phyloP scores from a whole-genome alignment of 805 yeast genomes.

The Schizosaccharomyces octosporus region DNA sequence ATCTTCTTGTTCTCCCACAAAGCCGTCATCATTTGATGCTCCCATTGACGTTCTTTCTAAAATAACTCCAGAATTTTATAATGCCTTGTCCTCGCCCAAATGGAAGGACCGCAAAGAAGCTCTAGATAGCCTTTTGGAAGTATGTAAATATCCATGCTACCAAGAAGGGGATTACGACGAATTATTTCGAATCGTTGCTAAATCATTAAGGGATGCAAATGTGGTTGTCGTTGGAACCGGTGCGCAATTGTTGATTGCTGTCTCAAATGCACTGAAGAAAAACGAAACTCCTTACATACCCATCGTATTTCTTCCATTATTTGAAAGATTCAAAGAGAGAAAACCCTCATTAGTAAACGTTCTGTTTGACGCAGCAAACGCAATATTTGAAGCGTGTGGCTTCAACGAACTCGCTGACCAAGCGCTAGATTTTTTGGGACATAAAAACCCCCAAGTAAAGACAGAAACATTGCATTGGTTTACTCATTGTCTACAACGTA shows the following conservation, averaged over 20 bases:
- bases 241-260: constrained; percentile 18
- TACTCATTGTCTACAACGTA: constrained; percentile 32
- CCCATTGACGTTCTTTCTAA: constrained; percentile 42
- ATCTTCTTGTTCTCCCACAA: neutral
- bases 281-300: constrained; percentile 31
- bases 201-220: constrained; percentile 67
- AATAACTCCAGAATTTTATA: constrained; percentile 37
- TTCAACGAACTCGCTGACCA: constrained; percentile 33
- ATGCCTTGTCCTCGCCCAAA: constrained; percentile 32
- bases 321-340: constrained; percentile 75
- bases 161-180: constrained; percentile 33
- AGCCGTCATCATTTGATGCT: constrained; percentile 45
- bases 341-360: constrained; percentile 56
- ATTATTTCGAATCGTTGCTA: constrained; percentile 37
- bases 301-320: constrained; percentile 30
- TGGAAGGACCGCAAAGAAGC: constrained; percentile 89
- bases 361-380: constrained; percentile 36
- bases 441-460: constrained; percentile 65
- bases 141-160: constrained; percentile 26
- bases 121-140: constrained; percentile 28
- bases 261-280: constrained; percentile 37
- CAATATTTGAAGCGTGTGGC: constrained; percentile 29
- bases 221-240: constrained; percentile 15
- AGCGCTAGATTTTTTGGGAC: constrained; percentile 28
- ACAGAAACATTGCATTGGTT: constrained; percentile 42